Evolutionary conservation across 2,329 filamentous ascomycete species (phyloP).

Genomic region (Cladobotryum mycophilum): DNA sequence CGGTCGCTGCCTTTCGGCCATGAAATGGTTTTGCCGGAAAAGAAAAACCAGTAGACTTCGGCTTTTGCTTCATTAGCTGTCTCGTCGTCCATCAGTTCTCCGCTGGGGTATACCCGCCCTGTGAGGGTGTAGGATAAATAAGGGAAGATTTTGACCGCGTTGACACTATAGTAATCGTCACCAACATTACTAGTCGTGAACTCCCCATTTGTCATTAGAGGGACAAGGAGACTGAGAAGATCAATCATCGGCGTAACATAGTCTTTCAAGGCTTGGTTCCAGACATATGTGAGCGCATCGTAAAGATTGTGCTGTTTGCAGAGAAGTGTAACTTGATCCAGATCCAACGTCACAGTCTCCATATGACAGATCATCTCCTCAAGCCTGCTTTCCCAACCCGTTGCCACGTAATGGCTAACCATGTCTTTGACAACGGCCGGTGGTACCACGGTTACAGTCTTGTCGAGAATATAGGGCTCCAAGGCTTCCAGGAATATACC

Average conservation of each 20-base stretch:
- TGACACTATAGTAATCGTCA: conserved; percentile 56
- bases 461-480: conserved; percentile 80
- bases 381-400: conserved; percentile 67
- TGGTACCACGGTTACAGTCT: conserved; percentile 67
- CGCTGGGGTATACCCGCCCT: conserved; percentile 85
- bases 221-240: conserved; percentile 63
- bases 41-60: conserved; percentile 87
- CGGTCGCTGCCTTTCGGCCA: conserved; percentile 65
- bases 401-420: conserved; percentile 71
- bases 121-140: conserved; percentile 91
- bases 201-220: conserved; percentile 51
- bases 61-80: conserved; percentile 72
- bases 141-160: conserved; percentile 86
- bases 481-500: conserved; percentile 81
- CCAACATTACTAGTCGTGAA: conserved; percentile 49
- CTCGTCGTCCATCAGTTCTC: conserved; percentile 64
- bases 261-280: conserved; percentile 85
- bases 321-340: conserved; percentile 84
- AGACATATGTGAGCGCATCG: conserved; percentile 93
- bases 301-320: conserved; percentile 92
- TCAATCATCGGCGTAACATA: conserved; percentile 89
- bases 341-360: conserved; percentile 82
- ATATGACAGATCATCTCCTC: conserved; percentile 95
- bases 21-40: conserved; percentile 70
- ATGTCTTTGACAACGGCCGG: conserved; percentile 80